These are phyloP conservation scores for Choanephora cucurbitarum DNA, from an alignment of 371 early-diverging fungal species.

Conservation along the genomic window DNA sequence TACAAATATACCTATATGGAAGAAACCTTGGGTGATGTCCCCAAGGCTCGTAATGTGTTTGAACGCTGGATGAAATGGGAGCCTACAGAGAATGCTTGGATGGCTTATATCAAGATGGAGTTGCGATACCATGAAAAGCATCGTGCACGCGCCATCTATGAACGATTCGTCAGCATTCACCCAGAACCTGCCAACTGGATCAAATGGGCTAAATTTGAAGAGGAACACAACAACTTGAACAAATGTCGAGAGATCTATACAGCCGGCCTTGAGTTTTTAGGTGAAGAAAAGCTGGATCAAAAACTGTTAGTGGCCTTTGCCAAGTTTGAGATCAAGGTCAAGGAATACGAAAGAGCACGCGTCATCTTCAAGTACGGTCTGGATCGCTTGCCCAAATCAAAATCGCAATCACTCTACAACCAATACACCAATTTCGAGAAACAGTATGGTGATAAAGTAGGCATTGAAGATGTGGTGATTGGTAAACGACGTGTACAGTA, in stretches of 20 bases:
- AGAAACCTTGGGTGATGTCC: slow-evolving; percentile 89
- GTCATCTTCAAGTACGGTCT: slow-evolving; percentile 94
- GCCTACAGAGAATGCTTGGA: slow-evolving; percentile 91
- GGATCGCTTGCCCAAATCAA: slow-evolving; percentile 81
- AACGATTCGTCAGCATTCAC: slow-evolving; percentile 86
- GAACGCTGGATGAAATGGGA: slow-evolving; percentile 99
- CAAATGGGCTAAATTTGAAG: slow-evolving; percentile 95
- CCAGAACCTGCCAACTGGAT: slow-evolving; percentile 96
- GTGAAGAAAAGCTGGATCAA: slow-evolving; percentile 88
- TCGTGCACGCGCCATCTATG: slow-evolving; percentile 80
- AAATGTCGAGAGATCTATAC: slow-evolving; percentile 83
- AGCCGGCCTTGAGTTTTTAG: slow-evolving; percentile 86
- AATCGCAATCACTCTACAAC: slow-evolving; percentile 85
- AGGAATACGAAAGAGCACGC: slow-evolving; percentile 93
- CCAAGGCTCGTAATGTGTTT: slow-evolving; percentile 91
- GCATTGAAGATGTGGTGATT: slow-evolving; percentile 88
- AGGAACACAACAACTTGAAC: slow-evolving; percentile 72
- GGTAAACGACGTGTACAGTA: slow-evolving; percentile 88
- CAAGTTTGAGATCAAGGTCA: slow-evolving; percentile 87
- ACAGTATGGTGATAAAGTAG: slow-evolving; percentile 86
- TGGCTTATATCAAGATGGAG: slow-evolving; percentile 94
- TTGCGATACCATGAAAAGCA: slow-evolving; percentile 83
- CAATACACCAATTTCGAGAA: slow-evolving; percentile 96
- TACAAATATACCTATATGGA: slow-evolving; percentile 98
- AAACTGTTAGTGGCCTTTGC: slow-evolving; percentile 93